Base-by-base conservation (phyloP, 352 stramenopile species). In the Pythium phragmitis region DNA sequence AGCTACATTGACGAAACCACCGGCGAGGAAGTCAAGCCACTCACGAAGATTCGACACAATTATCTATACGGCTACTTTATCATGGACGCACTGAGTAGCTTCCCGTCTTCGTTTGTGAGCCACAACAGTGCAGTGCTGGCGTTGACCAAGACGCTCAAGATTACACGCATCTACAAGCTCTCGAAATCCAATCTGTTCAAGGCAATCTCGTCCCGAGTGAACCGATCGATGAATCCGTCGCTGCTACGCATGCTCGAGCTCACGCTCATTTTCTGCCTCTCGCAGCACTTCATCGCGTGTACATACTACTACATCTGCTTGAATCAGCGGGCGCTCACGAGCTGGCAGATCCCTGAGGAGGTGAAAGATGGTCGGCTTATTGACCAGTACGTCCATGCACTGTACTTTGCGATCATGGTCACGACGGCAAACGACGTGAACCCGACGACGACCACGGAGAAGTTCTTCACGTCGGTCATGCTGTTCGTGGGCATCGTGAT, bases 241-340 rank as follows among this genome's bases (percentile, higher is more conserved):
- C 63, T 88, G 68, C 61, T 90, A 30, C 79, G 81, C 21, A 91
- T 92, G 75, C 47, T 88, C 19, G 82, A 82, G 52, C 75, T 91
- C 21, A 85, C 79, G 4, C 57, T 88, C 11, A 79, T 90, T 8
- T 92, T 92, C 57, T 61, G 83, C 14, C 65, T 91, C 17, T 87
- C 82, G 0, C 75, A 91, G 47, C 84, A 91, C 63, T 76, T 91
- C n/a, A 91, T 92, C 30, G 84, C 79, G 33, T 92, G 84, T 53
- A 73, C 73, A 12, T 91, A 92, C 56, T 87, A 82, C 57, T 83
- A 76, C 53, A 87, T 88, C 56, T 80, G 70, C 42, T 60, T 72
- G 33, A 68, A 74, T 58, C 68, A 85, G 50, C 57, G 48, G 16
- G 43, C 74, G 8, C 55, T 73, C 17, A 84, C 73, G n/a, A 85